Percentiles rank a stretch among this genome's conserved stretches.
Evolutionary conservation across 225 moss, liverwort and hornwort genomes (phyloP).

Genomic region (Marchantia polymorpha): DNA sequence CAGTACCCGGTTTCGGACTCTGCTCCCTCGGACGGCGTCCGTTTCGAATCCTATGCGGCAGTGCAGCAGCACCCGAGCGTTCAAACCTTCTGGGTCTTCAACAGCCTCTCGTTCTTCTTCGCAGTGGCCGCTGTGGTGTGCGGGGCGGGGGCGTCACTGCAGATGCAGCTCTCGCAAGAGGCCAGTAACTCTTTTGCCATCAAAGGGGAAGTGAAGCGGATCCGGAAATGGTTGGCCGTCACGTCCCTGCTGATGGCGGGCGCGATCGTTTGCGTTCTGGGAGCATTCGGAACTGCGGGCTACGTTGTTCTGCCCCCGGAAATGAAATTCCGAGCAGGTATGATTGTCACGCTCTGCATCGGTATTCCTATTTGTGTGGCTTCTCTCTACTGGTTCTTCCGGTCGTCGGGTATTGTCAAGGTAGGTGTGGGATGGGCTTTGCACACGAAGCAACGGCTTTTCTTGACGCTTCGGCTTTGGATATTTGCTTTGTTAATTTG

Average conservation of each 20-base stretch:
- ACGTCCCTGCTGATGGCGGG: slow-evolving; percentile 13
- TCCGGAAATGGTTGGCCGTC: slow-evolving; percentile 19
- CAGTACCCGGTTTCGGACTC: slow-evolving; percentile 9
- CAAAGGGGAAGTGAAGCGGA: slow-evolving; percentile 26
- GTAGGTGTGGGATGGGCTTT: background rate
- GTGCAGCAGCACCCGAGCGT: slow-evolving; percentile 28
- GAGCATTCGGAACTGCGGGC: slow-evolving; percentile 36
- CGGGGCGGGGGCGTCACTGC: slow-evolving; percentile 44
- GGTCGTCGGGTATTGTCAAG: background rate
- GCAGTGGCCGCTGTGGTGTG: slow-evolving; percentile 44
- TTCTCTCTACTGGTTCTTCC: slow-evolving; percentile 16
- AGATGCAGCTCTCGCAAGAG: background rate
- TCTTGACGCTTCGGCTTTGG: no score
- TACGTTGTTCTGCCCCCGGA: slow-evolving; percentile 30
- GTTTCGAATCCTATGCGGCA: slow-evolving; percentile 26
- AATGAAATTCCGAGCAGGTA: background rate
- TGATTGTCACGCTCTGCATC: slow-evolving; percentile 2
- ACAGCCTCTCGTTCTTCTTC: slow-evolving; percentile 48
- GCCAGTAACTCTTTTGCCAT: background rate
- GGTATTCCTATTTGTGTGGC: slow-evolving; percentile 1
- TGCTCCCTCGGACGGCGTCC: background rate
- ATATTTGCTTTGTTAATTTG: no score
- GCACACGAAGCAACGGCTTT: no score
- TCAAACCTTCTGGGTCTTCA: slow-evolving; percentile 42
- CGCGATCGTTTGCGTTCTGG: slow-evolving; percentile 28